Evolutionary conservation across 1,284 basidiomycete genomes (phyloP), one percentile per base, ranked within the genome.

Genomic region (Fomes fomentarius): DNA sequence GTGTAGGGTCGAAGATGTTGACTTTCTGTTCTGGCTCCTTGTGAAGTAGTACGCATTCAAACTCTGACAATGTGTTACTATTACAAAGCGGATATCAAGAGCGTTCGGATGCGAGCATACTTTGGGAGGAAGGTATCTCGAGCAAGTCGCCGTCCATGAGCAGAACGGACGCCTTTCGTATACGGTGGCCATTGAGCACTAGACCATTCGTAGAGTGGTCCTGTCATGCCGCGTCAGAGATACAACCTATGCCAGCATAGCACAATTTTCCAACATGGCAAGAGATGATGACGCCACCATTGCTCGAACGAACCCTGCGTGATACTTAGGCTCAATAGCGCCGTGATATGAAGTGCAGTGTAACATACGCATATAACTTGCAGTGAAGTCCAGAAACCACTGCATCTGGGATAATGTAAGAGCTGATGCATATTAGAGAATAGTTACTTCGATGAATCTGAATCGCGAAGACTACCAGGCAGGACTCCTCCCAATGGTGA

Each of bases 191-290:
- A 64, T 94, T 94, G 47, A 92, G 74, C 30, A 81, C 67, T 34
- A 92, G 73, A 1, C 92, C 91, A 60, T 93, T 93, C n/a, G 84
- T 82, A 0, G 91, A 93, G 17, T 83, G 34, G 67, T 93, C 92
- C 85, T 92, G 61, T 15, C 61, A 19, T 22, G 17, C 51, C 9
- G 58, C 3, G 10, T 58, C 25, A 30, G 34, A 15, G 12, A n/a
- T n/a, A n/a, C n/a, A n/a, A 33, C 8, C 22, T 15, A 34, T 24
- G 22, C 33, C 22, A 47, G 25, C n/a, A 37, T 30, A 42, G n/a
- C 25, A 14, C 3, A 19, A 28, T 12, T n/a, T 21, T 5, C 12
- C 14, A 4, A 15, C n/a, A 8, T 89, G 85, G 63, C 89, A 91
- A 3, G 89, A 91, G 45, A 91, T 78, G 58, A 91, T 83, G 34